These are phyloP conservation scores for Neophaeococcomyces aloes DNA, from an alignment of 2,329 filamentous ascomycete genomes.

Conservation along the genomic window DNA sequence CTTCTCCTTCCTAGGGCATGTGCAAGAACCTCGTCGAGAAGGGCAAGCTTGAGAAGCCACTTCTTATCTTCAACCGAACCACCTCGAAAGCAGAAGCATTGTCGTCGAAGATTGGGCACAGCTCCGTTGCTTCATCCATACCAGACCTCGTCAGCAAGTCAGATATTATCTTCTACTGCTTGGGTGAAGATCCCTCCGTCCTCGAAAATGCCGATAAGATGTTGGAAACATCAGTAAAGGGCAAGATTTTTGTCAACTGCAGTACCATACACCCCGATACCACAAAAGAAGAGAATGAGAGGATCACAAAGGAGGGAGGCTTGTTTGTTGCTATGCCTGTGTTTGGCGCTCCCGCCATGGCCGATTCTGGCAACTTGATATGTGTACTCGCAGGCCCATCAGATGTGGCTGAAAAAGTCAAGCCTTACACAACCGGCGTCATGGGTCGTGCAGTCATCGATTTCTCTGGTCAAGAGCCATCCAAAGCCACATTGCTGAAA, in stretches of 20 bases:
- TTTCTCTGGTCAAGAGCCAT: conserved; percentile 57
- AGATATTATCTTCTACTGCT: conserved; percentile 71
- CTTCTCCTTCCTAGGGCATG: conserved; percentile 53
- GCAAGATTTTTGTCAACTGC: conserved; percentile 77
- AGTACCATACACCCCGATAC: conserved; percentile 81
- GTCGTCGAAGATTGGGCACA: conserved; percentile 40
- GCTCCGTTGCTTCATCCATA: conserved; percentile 53
- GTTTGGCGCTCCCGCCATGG: conserved; percentile 32
- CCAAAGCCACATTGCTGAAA: conserved; percentile 62
- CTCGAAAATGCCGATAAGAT: conserved; percentile 50
- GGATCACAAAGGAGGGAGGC: conserved; percentile 49
- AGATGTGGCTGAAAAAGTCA: conserved; percentile 50
- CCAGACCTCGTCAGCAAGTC: conserved; percentile 55
- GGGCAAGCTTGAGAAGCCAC: conserved; percentile 56
- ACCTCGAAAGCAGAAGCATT: conserved; percentile 37
- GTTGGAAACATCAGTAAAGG: conserved; percentile 46
- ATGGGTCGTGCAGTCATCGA: conserved; percentile 60
- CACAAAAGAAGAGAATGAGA: conserved; percentile 54
- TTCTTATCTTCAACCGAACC: conserved; percentile 61
- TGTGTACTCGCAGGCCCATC: conserved; percentile 60
- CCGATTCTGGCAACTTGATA: conserved; percentile 59
- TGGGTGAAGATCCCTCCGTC: conserved; percentile 68
- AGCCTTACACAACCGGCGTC: conserved; percentile 62
- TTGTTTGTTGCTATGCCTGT: conserved; percentile 63
- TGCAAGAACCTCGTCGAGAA: conserved; percentile 73